These are phyloP conservation scores for Sungouiella thailandica DNA, from an alignment of 805 yeast species.

Conservation along the genomic window DNA sequence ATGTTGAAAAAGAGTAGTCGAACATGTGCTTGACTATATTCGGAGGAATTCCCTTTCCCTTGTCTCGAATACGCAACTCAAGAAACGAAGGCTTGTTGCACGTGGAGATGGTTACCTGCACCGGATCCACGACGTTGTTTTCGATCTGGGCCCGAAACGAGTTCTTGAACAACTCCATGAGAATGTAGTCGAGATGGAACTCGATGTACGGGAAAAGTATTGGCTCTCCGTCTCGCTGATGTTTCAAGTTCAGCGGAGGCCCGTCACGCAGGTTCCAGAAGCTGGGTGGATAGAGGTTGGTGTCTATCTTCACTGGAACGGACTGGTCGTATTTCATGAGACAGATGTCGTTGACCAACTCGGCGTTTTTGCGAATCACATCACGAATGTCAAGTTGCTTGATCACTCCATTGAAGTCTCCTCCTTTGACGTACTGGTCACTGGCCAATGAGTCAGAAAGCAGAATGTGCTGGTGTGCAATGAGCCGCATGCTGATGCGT, in stretches of 20 bases:
- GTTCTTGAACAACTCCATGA: slow-evolving; percentile 83
- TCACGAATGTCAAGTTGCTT: slow-evolving; percentile 59
- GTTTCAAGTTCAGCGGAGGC: slow-evolving; percentile 12
- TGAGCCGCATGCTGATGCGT: slow-evolving; percentile 78
- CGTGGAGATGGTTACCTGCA: slow-evolving; percentile 34
- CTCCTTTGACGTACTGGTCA: slow-evolving; percentile 50
- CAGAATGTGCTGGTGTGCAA: slow-evolving; percentile 80
- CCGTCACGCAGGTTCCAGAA: slow-evolving; percentile 25
- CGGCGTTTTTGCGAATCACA: slow-evolving; percentile 59
- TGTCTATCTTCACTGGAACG: slow-evolving; percentile 55
- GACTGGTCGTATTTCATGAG: slow-evolving; percentile 76
- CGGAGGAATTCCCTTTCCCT: slow-evolving; percentile 84
- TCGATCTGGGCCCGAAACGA: slow-evolving; percentile 87
- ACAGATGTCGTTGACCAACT: slow-evolving; percentile 78
- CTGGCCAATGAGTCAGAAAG: slow-evolving; percentile 42
- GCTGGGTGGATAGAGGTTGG: slow-evolving; percentile 23
- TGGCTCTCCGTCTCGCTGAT: slow-evolving; percentile 37
- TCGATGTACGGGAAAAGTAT: slow-evolving; percentile 78
- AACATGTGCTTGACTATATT: slow-evolving; percentile 62
- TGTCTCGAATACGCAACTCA: slow-evolving; percentile 75
- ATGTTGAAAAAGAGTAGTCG: slow-evolving; percentile 84
- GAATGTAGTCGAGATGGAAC: slow-evolving; percentile 79
- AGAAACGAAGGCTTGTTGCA: slow-evolving; percentile 36
- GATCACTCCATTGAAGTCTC: slow-evolving; percentile 53
- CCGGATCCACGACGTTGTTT: slow-evolving; percentile 38